phyloP scores from a whole-genome alignment of 768 basidiomycete species.

The Holtermanniella nyarrowii region DNA sequence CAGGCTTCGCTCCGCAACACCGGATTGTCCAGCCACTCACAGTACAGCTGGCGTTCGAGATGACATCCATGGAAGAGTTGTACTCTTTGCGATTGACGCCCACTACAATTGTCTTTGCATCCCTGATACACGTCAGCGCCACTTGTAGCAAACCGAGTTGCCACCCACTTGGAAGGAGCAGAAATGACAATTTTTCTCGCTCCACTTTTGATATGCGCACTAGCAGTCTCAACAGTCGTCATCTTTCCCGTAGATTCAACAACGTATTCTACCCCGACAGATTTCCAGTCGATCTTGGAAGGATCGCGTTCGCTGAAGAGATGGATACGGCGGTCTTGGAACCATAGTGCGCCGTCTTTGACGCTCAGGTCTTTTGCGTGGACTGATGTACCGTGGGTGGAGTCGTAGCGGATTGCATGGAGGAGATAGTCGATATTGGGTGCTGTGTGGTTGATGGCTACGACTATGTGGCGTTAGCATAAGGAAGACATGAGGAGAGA shows the following conservation, averaged over 20 bases:
- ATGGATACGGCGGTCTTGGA: slow-evolving; percentile 25
- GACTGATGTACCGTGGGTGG: slow-evolving; percentile 35
- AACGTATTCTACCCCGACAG: slow-evolving; percentile 36
- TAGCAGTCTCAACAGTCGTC: slow-evolving; percentile 27
- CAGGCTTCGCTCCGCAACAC: background rate
- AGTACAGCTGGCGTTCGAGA: slow-evolving; percentile 41
- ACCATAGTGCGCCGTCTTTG: slow-evolving; percentile 19
- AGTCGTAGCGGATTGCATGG: slow-evolving; percentile 38
- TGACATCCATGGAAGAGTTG: slow-evolving; percentile 20
- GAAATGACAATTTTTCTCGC: slow-evolving; percentile 41
- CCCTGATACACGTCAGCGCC: too few species aligned
- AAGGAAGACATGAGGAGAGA: slow-evolving; percentile 14
- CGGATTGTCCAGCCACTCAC: slow-evolving; percentile 11
- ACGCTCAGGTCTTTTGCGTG: slow-evolving; percentile 22
- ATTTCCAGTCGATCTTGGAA: slow-evolving; percentile 31
- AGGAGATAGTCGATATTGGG: slow-evolving; percentile 35
- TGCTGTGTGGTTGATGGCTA: slow-evolving; percentile 42
- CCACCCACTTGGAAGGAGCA: slow-evolving; percentile 37
- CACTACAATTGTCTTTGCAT: slow-evolving; percentile 33
- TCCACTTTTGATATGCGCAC: slow-evolving; percentile 29
- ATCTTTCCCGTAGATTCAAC: slow-evolving; percentile 40
- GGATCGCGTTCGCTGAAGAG: slow-evolving; percentile 37
- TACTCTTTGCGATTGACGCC: slow-evolving; percentile 38
- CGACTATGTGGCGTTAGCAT: slow-evolving; percentile 23
- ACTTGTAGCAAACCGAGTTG: too few species aligned